These are phyloP conservation scores for Endothia cerciana DNA, from an alignment of 2,329 filamentous ascomycete species.

Conservation along the genomic window DNA sequence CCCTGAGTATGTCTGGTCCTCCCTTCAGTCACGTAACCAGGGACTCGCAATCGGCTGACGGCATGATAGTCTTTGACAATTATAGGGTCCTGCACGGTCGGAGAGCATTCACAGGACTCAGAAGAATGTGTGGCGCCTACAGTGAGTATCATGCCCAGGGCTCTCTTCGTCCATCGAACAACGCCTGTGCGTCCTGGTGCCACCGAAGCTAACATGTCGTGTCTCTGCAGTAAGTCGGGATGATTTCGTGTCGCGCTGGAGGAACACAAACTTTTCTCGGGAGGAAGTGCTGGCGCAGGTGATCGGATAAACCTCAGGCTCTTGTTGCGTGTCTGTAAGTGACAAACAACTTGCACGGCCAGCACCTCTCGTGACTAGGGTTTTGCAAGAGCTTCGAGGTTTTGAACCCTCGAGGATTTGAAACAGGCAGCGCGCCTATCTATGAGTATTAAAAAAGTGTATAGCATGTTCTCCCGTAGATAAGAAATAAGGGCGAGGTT, in stretches of 20 bases:
- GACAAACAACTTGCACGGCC: background rate
- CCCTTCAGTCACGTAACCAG: slow-evolving; percentile 7
- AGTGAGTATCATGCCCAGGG: slow-evolving; percentile 59
- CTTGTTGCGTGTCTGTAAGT: slow-evolving; percentile 42
- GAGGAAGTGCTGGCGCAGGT: slow-evolving; percentile 46
- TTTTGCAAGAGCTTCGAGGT: background rate
- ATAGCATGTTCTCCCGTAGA: background rate
- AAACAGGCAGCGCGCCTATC: background rate
- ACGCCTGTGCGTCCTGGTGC: background rate
- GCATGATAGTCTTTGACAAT: slow-evolving; percentile 80
- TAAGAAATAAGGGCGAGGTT: background rate
- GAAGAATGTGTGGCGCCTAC: slow-evolving; percentile 90
- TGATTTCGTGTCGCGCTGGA: slow-evolving; percentile 78
- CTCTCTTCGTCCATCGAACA: background rate
- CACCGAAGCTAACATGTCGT: slow-evolving; percentile 27
- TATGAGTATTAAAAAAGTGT: background rate
- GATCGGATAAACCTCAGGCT: slow-evolving; percentile 43
- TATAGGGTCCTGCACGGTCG: slow-evolving; percentile 92
- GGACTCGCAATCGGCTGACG: background rate
- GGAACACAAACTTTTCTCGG: slow-evolving; percentile 68
- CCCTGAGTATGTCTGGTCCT: slow-evolving; percentile 64
- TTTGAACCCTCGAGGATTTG: background rate
- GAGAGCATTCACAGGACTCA: slow-evolving; percentile 77
- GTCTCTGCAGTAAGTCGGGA: slow-evolving; percentile 69
- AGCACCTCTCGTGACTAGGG: background rate